Percentiles rank a stretch among this genome's conserved stretches.
Conservation (phyloP, 768 basidiomycete genomes). For the Macrolepiota albuminosa region DNA sequence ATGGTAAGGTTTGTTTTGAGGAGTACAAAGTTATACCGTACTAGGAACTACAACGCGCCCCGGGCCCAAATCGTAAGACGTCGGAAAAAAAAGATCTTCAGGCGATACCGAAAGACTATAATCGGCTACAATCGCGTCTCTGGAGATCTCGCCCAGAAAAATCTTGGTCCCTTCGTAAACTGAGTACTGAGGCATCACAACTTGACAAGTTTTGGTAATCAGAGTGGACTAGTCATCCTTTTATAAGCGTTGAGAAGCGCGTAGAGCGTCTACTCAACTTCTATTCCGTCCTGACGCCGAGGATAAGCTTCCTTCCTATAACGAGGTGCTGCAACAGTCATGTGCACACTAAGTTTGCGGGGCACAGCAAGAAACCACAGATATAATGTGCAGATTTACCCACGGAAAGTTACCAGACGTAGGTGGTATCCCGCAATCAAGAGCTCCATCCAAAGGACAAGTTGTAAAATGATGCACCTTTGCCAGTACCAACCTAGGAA, state of each 20-base stretch:
- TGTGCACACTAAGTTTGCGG: background rate
- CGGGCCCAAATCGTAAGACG: conserved; percentile 15
- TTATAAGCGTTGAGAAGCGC: background rate
- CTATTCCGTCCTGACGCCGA: background rate
- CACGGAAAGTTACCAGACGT: background rate
- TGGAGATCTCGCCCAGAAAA: conserved; percentile 6
- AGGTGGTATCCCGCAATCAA: background rate
- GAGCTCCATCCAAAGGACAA: background rate
- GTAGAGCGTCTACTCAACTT: background rate
- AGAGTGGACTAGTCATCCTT: background rate
- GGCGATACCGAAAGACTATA: conserved; percentile 6
- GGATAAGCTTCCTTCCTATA: background rate
- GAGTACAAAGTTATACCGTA: background rate
- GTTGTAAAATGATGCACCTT: background rate
- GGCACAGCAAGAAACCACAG: background rate
- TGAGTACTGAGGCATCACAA: conserved; percentile 5
- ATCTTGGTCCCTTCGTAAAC: conserved; percentile 10
- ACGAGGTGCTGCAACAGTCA: background rate
- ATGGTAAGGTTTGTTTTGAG: background rate
- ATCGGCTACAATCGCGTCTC: background rate
- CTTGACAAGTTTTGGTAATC: background rate
- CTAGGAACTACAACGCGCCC: conserved; percentile 10
- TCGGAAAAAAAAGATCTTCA: conserved; percentile 7
- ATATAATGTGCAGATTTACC: background rate
- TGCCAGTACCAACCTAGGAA: background rate